Percentiles rank a stretch among this genome's conserved stretches.
phyloP scores from a whole-genome alignment of 805 yeast genomes.

The Yarrowia keelungensis region DNA sequence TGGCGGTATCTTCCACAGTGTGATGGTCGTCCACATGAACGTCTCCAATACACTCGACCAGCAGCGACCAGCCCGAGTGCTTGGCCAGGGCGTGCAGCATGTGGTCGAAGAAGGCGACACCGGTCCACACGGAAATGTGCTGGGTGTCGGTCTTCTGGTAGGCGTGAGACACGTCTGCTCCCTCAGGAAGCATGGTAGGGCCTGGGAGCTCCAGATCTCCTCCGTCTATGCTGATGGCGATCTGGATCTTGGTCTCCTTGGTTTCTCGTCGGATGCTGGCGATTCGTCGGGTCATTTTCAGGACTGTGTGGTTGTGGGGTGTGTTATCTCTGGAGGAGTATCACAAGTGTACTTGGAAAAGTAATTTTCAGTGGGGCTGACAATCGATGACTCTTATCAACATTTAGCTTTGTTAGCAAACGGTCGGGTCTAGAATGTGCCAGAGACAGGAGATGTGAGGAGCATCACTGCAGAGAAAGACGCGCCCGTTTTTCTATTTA shows the following conservation, averaged over 20 bases:
- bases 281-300: constrained; percentile 44
- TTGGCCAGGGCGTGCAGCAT: constrained; percentile 97
- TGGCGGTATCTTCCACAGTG: constrained; percentile 93
- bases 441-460: not conserved
- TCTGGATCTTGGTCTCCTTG: constrained; percentile 92
- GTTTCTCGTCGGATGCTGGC: constrained; percentile 73
- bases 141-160: constrained; percentile 74
- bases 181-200: constrained; percentile 57
- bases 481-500: not conserved
- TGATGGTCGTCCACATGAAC: constrained; percentile 97
- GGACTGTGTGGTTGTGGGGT: constrained; percentile 35
- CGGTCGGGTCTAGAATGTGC: constrained; percentile 32
- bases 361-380: constrained; percentile 37
- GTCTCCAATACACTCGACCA: constrained; percentile 91
- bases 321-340: not conserved
- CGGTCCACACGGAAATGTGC: constrained; percentile 81
- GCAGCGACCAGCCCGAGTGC: constrained; percentile 94
- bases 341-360: constrained; percentile 1
- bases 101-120: constrained; percentile 94
- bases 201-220: constrained; percentile 72
- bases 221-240: constrained; percentile 84
- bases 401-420: constrained; percentile 32
- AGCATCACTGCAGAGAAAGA: not conserved
- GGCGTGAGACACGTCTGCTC: constrained; percentile 59
- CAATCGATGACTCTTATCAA: constrained; percentile 38